Conservation (phyloP, 192 early-diverging fungal genomes). For the Phlyctochytrium bullatum region DNA sequence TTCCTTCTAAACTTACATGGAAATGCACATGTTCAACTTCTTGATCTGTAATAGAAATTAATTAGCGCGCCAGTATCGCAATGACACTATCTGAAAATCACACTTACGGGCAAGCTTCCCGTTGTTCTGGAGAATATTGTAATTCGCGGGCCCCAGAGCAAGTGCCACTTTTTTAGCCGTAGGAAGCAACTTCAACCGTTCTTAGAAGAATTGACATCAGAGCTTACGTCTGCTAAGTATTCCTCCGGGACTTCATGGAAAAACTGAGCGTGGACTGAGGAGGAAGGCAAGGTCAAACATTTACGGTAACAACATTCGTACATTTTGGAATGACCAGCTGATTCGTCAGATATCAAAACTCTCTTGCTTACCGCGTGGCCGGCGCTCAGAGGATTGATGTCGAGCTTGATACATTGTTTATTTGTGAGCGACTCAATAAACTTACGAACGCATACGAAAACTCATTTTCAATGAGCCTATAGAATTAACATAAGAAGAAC, state of each 20-base stretch:
- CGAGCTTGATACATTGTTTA: slow-evolving; percentile 38
- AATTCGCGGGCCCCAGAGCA: slow-evolving; percentile 70
- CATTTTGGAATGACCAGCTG: slow-evolving; percentile 73
- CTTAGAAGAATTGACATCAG: background rate
- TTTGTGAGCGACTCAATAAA: background rate
- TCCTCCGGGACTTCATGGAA: slow-evolving; percentile 88
- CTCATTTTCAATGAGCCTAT: slow-evolving; percentile 66
- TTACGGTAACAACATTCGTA: slow-evolving; percentile 40
- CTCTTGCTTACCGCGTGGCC: slow-evolving; percentile 53
- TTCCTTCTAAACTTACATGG: slow-evolving; percentile 59
- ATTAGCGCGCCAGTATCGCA: background rate
- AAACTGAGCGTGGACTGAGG: slow-evolving; percentile 79
- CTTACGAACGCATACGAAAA: slow-evolving; percentile 64
- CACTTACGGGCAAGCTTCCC: slow-evolving; percentile 70
- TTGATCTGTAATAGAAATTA: slow-evolving; percentile 7
- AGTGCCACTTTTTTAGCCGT: slow-evolving; percentile 85
- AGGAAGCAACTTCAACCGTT: slow-evolving; percentile 55
- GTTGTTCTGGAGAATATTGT: slow-evolving; percentile 94
- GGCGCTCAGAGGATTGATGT: slow-evolving; percentile 72
- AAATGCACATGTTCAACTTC: slow-evolving; percentile 91
- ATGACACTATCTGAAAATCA: slow-evolving; percentile 6
- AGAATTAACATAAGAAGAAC: too few species aligned
- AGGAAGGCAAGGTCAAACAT: background rate
- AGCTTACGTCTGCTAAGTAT: slow-evolving; percentile 61
- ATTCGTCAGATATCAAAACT: background rate